Evolutionary conservation across 2,329 filamentous ascomycete genomes (phyloP).

Genomic region (Colletotrichum lupini): DNA sequence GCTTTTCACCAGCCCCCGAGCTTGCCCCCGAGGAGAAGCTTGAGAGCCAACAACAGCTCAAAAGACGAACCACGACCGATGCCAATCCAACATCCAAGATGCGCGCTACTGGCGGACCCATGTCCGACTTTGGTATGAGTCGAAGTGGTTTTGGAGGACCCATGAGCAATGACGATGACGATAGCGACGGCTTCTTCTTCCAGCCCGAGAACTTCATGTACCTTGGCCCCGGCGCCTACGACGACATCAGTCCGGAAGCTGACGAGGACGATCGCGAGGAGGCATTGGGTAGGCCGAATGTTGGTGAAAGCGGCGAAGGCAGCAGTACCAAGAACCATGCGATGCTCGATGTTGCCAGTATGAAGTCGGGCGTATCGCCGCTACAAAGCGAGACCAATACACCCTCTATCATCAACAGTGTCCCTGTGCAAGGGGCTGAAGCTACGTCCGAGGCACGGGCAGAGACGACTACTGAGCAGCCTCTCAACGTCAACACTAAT

Average conservation of each 20-base stretch:
- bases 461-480: background rate
- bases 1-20: constrained; percentile 47
- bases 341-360: constrained; percentile 8
- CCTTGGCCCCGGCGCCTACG: constrained; percentile 58
- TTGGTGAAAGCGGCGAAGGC: background rate
- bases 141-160: constrained; percentile 32
- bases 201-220: constrained; percentile 66
- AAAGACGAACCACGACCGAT: constrained; percentile 45
- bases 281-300: background rate
- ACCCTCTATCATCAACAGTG: constrained; percentile 38
- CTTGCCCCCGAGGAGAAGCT: constrained; percentile 64
- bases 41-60: constrained; percentile 62
- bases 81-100: constrained; percentile 23
- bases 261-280: constrained; percentile 50
- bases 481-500: background rate
- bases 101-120: constrained; percentile 37
- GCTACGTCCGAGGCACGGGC: background rate
- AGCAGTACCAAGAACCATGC: background rate
- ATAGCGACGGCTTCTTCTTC: constrained; percentile 53
- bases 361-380: constrained; percentile 39
- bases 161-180: constrained; percentile 45
- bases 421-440: constrained; percentile 33
- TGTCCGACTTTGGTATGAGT: constrained; percentile 36
- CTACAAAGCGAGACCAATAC: constrained; percentile 41
- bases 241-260: constrained; percentile 55